Conservation (phyloP, 2,329 filamentous ascomycete species). For the Hymenoscyphus repandus region DNA sequence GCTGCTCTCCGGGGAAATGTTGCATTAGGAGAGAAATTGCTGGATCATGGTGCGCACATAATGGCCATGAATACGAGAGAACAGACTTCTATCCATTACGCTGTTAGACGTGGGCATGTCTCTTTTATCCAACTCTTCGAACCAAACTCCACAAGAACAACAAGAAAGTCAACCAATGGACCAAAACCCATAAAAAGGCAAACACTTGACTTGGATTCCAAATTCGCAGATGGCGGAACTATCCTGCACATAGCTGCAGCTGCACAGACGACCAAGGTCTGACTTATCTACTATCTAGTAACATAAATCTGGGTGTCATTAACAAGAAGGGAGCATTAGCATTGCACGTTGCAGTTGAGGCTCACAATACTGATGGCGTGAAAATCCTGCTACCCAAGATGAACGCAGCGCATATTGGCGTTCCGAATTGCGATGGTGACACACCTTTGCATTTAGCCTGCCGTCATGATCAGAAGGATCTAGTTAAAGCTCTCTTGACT, state of each 20-base stretch:
- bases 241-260: background rate
- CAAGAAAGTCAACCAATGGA: too few species aligned
- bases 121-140: background rate
- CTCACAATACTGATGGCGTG: background rate
- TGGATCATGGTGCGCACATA: background rate
- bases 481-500: background rate
- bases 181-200: background rate
- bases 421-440: background rate
- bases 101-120: background rate
- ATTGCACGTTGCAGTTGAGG: background rate
- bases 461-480: background rate
- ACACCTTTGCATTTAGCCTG: background rate
- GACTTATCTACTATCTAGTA: background rate
- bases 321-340: background rate
- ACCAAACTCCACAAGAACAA: background rate
- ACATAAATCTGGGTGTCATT: background rate
- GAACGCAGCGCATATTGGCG: background rate
- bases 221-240: background rate
- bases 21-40: background rate
- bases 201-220: background rate
- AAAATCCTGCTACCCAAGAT: background rate
- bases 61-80: background rate
- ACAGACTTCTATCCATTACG: background rate
- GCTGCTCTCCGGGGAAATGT: background rate
- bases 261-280: background rate